Base-by-base conservation (phyloP, 495 filamentous ascomycete genomes). In the Neurospora sp. region DNA sequence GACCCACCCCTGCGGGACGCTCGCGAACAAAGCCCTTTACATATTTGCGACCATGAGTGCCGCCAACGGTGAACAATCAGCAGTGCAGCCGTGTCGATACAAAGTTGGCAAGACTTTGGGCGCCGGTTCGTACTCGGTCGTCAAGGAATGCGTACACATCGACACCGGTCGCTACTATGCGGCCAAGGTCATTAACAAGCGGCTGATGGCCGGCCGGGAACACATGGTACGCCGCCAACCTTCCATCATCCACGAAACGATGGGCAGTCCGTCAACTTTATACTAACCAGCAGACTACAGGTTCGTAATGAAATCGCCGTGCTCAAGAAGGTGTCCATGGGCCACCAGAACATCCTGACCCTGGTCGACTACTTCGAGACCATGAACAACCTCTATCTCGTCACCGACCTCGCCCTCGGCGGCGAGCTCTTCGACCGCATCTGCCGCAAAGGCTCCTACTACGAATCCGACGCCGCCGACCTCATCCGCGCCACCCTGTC, bases 141-240 rank as follows among this genome's bases (percentile, higher is more conserved):
- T 99, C n/a, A 98, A 98, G 82, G 96, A 99, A 83, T 99, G 96
- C 81, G 94, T 99, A 22, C 96, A 98, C 81, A 98, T 98, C 77
- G 96, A 98, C 75, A 98, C 96, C 1, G 96, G 95, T 68, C 88
- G 94, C 71, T 98, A 97, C 84, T 99, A 98, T 90, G 96, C 96
- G 18, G 96, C 96, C 44, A 99, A 99, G 83, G 96, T 99, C 27
- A 99, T 99, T 83, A 99, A 98, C 82, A 99, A 99, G 88, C 88
- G 96, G 40, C 84, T 99, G 77, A 99, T 99, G 96, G 92, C 93
- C 39, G 96, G 96, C 69, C 88, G 96, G 73, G 96, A 99, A 83
- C 96, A 98, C 81, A 99, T 99, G 96, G 96, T 98, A 85, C 41
- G 18, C 40, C 53, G 70, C 31, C 48, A 4, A 20, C 18, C 5